Conservation (phyloP, 176 grass and related monocot genomes). For the Thinopyrum elongatum region DNA sequence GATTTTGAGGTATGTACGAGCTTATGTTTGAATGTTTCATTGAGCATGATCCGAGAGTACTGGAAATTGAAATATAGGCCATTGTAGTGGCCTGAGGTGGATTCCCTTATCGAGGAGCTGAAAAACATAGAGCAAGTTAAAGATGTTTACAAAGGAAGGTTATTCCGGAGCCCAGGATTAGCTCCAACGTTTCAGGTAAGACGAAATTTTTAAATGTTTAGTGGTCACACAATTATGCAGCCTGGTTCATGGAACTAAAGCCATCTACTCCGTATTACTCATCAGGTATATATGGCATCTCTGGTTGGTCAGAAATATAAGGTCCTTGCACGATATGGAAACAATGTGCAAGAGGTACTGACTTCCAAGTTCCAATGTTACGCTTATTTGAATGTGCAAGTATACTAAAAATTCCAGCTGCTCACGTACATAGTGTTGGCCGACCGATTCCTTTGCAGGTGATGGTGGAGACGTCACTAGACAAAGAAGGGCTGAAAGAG, state of each 20-base stretch:
- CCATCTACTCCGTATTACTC: background rate
- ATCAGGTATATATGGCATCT: slow-evolving; percentile 92
- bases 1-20: slow-evolving; percentile 66
- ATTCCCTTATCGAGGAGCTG: slow-evolving; percentile 78
- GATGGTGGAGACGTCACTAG: slow-evolving; percentile 71
- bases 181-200: slow-evolving; percentile 91
- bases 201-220: background rate
- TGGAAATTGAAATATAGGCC: background rate
- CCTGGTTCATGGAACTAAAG: background rate
- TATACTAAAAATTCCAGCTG: background rate
- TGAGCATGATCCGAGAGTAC: background rate
- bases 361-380: background rate
- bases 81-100: slow-evolving; percentile 87
- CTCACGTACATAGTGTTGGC: background rate
- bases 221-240: background rate
- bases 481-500: slow-evolving; percentile 67
- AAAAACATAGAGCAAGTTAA: slow-evolving; percentile 63
- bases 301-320: slow-evolving; percentile 72
- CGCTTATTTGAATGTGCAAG: background rate
- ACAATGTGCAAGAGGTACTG: slow-evolving; percentile 88
- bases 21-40: background rate
- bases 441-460: slow-evolving; percentile 52
- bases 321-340: slow-evolving; percentile 81
- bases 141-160: slow-evolving; percentile 80
- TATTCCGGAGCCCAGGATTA: slow-evolving; percentile 79